Percentiles rank a stretch among this genome's conserved stretches.
These are phyloP conservation scores for Trichophyton mentagrophytes DNA, from an alignment of 2,329 filamentous ascomycete genomes.

Conservation along the genomic window DNA sequence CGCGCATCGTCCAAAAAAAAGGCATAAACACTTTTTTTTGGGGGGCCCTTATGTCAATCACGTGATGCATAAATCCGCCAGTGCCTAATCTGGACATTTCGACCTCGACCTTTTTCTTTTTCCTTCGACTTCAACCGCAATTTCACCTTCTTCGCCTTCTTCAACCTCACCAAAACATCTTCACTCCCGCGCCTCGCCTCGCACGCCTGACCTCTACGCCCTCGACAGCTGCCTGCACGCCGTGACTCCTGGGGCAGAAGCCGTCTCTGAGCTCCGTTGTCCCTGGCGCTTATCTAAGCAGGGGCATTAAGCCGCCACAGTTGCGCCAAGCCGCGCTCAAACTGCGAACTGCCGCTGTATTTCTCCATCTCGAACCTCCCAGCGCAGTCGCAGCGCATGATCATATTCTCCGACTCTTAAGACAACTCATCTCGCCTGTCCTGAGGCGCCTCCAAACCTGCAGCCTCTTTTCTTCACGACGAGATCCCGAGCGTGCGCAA, in stretches of 20 bases:
- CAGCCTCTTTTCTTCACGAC: not conserved
- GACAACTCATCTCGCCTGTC: not conserved
- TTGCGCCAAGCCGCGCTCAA: conserved; percentile 2
- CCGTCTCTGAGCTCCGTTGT: not conserved
- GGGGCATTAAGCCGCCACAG: not conserved
- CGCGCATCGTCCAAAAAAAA: no score
- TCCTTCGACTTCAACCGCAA: not conserved
- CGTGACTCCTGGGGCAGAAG: not conserved
- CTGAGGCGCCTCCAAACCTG: not conserved
- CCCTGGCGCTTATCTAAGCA: conserved; percentile 4
- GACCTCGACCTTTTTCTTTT: not conserved
- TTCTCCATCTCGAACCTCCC: conserved; percentile 2
- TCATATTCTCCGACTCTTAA: conserved; percentile 1
- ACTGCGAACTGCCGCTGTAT: conserved; percentile 3
- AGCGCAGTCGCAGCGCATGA: not conserved
- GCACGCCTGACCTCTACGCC: not conserved
- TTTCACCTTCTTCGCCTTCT: not conserved
- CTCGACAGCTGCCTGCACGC: not conserved
- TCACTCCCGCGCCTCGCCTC: not conserved
- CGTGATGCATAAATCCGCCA: not conserved
- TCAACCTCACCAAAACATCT: not conserved
- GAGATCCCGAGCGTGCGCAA: not conserved
- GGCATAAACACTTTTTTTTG: not conserved
- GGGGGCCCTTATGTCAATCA: not conserved
- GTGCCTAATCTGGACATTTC: not conserved